These are phyloP conservation scores for Murraya paniculata DNA, from an alignment of 345 rosid species.

Conservation along the genomic window DNA sequence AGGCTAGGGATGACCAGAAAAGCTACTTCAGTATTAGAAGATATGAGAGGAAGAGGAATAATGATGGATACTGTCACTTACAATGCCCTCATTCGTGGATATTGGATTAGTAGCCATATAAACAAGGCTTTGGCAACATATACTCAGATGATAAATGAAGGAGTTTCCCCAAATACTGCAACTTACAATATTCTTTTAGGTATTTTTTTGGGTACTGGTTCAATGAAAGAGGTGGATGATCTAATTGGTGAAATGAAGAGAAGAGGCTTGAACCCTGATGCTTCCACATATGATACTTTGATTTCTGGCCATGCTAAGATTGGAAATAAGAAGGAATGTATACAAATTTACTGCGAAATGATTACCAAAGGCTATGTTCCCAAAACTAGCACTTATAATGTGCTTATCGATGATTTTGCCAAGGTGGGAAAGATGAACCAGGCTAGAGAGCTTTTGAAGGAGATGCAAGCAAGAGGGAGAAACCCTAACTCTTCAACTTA, in stretches of 20 bases:
- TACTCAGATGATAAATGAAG: constrained; percentile 51
- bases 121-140: constrained; percentile 48
- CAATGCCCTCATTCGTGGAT: constrained; percentile 73
- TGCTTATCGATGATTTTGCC: constrained; percentile 61
- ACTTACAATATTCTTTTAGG: constrained; percentile 74
- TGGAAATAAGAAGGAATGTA: constrained; percentile 63
- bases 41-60: constrained; percentile 56
- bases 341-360: constrained; percentile 74
- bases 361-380: constrained; percentile 70
- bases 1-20: constrained; percentile 72
- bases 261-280: constrained; percentile 53
- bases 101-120: constrained; percentile 54
- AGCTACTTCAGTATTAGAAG: constrained; percentile 53
- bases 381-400: constrained; percentile 69
- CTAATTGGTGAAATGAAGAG: constrained; percentile 59
- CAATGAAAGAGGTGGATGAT: constrained; percentile 44
- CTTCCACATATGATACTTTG: constrained; percentile 63
- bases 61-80: constrained; percentile 50
- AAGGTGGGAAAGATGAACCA: constrained; percentile 71
- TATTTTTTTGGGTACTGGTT: constrained; percentile 51
- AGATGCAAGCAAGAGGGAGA: constrained; percentile 65
- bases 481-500: constrained; percentile 69
- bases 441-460: constrained; percentile 72
- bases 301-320: constrained; percentile 66
- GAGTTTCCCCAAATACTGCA: constrained; percentile 48